Base-by-base conservation (phyloP, 352 stramenopile species). In the Pythium pectinolyticum region DNA sequence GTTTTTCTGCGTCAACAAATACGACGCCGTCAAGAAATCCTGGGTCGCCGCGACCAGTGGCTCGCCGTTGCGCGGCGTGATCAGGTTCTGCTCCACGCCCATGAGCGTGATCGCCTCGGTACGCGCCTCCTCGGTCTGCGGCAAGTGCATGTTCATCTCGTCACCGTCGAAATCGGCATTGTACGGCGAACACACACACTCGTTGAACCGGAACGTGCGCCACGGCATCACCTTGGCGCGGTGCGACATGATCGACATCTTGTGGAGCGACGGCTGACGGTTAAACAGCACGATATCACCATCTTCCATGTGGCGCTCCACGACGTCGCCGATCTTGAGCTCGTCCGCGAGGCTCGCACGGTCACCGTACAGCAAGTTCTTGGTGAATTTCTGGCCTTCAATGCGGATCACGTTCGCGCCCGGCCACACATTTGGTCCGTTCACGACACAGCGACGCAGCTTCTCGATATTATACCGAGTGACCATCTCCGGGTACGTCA, bases 131-230 rank as follows among this genome's bases (percentile, higher is more conserved):
- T 99, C 97, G 1, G 97, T 99, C 78, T 99, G 98, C 24, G 98
- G 98, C 22, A 99, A 73, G 71, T 97, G 90, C 89, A 99, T 98
- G 76, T 99, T 99, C 97, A 99, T 99, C 72, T 99, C 97, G 66
- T 99, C 97, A 58, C 97, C 97, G 77, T 99, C 97, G 69, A 99
- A 99, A 77, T 99, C 98, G 35, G 97, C 97, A 51, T 99, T 99
- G 77, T 99, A 99, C 30, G 98, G 97, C 49, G 96, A 96, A 78
- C 97, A 99, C 34, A 99, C 96, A 63, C 97, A 99, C 78, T 99
- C 98, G 79, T 99, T 99, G 78, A 99, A 99, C 20, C 98, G 92
- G 74, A 99, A 99, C 14, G 98, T 99, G 34, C 96, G 83, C 93
- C 94, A 99, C 7, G 96, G 89, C 78, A 99, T 96, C 31, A 99